Percentiles rank a stretch among this genome's conserved stretches.
These are phyloP conservation scores for Hanseniaspora taiwanica DNA, from an alignment of 805 yeast species.

Conservation along the genomic window DNA sequence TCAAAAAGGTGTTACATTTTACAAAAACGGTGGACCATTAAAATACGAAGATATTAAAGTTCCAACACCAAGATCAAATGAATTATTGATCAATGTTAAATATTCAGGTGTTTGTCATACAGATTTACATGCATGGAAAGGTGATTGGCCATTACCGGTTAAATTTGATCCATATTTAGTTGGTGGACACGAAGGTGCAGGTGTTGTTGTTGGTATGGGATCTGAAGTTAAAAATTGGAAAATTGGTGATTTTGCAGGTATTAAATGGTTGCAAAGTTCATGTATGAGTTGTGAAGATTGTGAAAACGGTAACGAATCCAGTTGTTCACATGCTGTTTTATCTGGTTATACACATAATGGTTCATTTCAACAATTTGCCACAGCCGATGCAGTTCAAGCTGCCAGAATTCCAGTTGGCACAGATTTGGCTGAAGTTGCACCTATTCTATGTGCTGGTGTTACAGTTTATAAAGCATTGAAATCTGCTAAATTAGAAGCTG, in stretches of 20 bases:
- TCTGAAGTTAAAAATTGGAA: conserved; percentile 41
- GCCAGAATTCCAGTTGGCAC: conserved; percentile 63
- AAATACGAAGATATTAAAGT: conserved; percentile 41
- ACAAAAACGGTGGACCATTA: conserved; percentile 35
- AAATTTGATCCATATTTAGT: conserved; percentile 38
- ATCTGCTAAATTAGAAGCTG: conserved; percentile 35
- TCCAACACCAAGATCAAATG: conserved; percentile 44
- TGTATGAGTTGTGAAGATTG: conserved; percentile 49
- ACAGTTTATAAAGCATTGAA: conserved; percentile 50
- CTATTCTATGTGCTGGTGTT: conserved; percentile 49
- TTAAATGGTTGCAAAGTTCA: conserved; percentile 54
- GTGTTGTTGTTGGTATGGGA: conserved; percentile 48
- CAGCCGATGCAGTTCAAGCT: conserved; percentile 78
- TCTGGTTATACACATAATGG: conserved; percentile 52
- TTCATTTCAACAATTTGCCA: conserved; percentile 78
- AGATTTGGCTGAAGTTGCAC: conserved; percentile 60
- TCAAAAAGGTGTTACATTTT: conserved; percentile 41
- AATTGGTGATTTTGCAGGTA: conserved; percentile 49
- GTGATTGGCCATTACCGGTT: conserved; percentile 49
- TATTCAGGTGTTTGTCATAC: conserved; percentile 59
- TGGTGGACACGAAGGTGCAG: conserved; percentile 62
- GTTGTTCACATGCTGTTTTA: conserved; percentile 36
- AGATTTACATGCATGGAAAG: conserved; percentile 55
- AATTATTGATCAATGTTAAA: conserved; percentile 42
- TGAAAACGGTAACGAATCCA: conserved; percentile 38